These are phyloP conservation scores for Penicillium sp. DNA, from an alignment of 2,329 filamentous ascomycete species.

Conservation along the genomic window DNA sequence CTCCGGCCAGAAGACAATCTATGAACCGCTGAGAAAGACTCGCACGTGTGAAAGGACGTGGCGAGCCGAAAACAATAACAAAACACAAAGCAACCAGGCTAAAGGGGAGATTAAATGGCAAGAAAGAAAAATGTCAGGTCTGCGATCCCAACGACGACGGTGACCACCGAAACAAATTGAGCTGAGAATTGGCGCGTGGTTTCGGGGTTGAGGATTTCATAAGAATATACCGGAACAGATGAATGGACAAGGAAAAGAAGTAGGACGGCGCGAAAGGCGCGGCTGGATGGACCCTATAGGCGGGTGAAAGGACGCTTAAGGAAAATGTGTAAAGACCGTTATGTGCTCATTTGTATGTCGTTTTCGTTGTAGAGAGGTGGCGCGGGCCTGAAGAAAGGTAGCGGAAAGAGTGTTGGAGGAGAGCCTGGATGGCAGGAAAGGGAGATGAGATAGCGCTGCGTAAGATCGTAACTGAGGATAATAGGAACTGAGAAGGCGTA, in stretches of 20 bases:
- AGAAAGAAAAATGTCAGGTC: slow-evolving; percentile 22
- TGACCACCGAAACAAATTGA: slow-evolving; percentile 19
- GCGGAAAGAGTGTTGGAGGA: slow-evolving; percentile 23
- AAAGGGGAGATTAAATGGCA: slow-evolving; percentile 24
- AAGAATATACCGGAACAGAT: slow-evolving; percentile 25
- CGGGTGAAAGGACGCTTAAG: slow-evolving; percentile 27
- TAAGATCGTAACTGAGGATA: slow-evolving; percentile 35
- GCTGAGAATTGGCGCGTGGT: slow-evolving; percentile 2
- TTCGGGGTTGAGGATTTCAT: slow-evolving; percentile 8
- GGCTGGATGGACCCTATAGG: slow-evolving; percentile 22
- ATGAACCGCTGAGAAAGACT: slow-evolving; percentile 21
- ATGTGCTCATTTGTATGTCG: slow-evolving; percentile 39
- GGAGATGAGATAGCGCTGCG: slow-evolving; percentile 32
- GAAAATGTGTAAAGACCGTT: slow-evolving; percentile 37
- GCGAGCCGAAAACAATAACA: slow-evolving; percentile 8
- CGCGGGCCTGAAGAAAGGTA: slow-evolving; percentile 12
- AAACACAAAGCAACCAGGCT: slow-evolving; percentile 29
- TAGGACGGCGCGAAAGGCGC: slow-evolving; percentile 25
- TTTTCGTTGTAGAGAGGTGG: slow-evolving; percentile 23
- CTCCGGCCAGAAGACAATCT: slow-evolving; percentile 20
- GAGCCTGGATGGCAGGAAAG: slow-evolving; percentile 9
- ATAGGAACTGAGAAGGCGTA: slow-evolving; percentile 22
- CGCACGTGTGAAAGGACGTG: slow-evolving; percentile 10
- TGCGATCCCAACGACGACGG: slow-evolving; percentile 19
- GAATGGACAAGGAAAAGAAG: slow-evolving; percentile 21